Evolutionary conservation across 352 stramenopile genomes (phyloP).

Genomic region (Phytopythium boreale): DNA sequence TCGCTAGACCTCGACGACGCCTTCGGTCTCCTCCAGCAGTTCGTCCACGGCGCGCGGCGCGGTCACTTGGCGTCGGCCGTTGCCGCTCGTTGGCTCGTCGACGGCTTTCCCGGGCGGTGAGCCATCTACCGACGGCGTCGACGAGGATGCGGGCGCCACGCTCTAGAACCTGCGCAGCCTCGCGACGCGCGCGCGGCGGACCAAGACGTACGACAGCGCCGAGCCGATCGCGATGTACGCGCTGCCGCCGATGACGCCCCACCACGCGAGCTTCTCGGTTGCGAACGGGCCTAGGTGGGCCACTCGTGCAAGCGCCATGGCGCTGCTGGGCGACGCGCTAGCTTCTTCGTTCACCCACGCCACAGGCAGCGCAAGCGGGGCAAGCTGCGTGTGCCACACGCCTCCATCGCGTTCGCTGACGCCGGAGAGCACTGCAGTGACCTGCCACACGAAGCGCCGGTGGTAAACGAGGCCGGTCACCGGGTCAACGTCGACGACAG

Average conservation of each 20-base stretch:
- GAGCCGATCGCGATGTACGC: conserved; percentile 23
- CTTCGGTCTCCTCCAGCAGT: background rate
- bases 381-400: conserved; percentile 34
- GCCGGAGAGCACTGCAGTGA: conserved; percentile 16
- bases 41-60: background rate
- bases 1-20: background rate
- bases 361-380: conserved; percentile 34
- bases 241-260: conserved; percentile 21
- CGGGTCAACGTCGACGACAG: conserved; percentile 47
- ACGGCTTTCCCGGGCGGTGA: background rate
- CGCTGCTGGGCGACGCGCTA: conserved; percentile 25
- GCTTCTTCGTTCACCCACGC: conserved; percentile 46
- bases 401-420: conserved; percentile 16
- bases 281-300: conserved; percentile 27
- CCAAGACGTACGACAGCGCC: background rate
- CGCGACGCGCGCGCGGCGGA: conserved; percentile 1
- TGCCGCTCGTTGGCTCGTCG: background rate
- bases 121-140: background rate
- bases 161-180: background rate
- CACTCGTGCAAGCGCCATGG: conserved; percentile 7
- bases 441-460: conserved; percentile 48
- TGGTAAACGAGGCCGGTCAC: conserved; percentile 46
- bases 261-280: conserved; percentile 32
- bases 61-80: background rate
- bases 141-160: background rate